phyloP scores from a whole-genome alignment of 208 protist genomes.

The Wallacemonas sp. region DNA sequence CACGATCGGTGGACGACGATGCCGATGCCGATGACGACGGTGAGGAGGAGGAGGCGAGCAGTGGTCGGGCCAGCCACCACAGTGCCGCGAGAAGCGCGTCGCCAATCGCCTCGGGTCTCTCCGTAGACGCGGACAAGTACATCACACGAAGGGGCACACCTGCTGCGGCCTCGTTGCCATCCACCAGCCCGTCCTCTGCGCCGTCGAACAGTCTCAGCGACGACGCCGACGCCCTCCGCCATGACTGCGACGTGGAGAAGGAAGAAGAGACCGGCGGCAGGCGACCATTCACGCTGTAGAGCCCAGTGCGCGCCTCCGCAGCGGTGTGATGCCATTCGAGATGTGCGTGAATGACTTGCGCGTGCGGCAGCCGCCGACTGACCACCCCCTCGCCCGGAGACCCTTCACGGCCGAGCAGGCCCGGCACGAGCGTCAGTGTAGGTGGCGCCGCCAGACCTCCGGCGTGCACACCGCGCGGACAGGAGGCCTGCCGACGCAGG shows the following conservation, averaged over 20 bases:
- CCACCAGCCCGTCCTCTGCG: background rate
- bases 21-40: background rate
- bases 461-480: background rate
- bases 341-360: background rate
- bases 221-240: background rate
- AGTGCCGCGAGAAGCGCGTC: background rate
- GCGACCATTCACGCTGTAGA: background rate
- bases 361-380: conserved; percentile 5
- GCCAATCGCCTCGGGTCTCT: background rate
- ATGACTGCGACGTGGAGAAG: background rate
- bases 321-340: conserved; percentile 1
- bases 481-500: background rate
- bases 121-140: background rate
- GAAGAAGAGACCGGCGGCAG: background rate
- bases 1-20: too few species aligned
- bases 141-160: background rate
- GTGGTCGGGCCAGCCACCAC: conserved; percentile 4
- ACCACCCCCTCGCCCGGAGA: background rate
- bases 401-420: conserved; percentile 3
- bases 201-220: too few species aligned
- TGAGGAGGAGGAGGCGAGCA: background rate
- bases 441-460: conserved; percentile 8
- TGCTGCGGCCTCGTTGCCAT: background rate
- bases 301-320: background rate
- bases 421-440: conserved; percentile 1